Conservation (phyloP, 2,329 filamentous ascomycete species). For the Colletotrichum sidae region DNA sequence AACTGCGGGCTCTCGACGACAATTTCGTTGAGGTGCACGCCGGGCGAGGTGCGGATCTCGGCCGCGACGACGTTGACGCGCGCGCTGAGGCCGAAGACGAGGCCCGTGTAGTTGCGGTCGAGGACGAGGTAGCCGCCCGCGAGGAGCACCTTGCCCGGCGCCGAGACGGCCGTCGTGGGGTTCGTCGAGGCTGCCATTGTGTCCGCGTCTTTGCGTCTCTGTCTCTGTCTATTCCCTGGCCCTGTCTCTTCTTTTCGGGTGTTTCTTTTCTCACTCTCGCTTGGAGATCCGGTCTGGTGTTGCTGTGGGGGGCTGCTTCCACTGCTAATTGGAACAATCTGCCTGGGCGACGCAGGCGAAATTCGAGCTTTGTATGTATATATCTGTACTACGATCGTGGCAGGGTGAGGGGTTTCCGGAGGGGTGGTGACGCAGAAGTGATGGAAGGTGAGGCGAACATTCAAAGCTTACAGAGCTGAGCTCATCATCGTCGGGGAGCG, state of each 20-base stretch:
- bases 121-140: slow-evolving; percentile 96
- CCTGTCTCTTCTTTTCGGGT: background rate
- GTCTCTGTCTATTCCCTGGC: background rate
- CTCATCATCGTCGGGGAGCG: slow-evolving; percentile 9
- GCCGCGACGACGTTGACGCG: slow-evolving; percentile 74
- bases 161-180: slow-evolving; percentile 75
- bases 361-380: background rate
- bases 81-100: slow-evolving; percentile 76
- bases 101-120: slow-evolving; percentile 84
- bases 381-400: background rate
- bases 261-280: background rate
- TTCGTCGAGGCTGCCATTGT: slow-evolving; percentile 38
- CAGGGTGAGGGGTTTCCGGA: background rate
- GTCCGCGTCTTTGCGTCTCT: background rate
- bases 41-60: slow-evolving; percentile 65
- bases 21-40: slow-evolving; percentile 77
- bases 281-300: background rate
- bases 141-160: slow-evolving; percentile 94
- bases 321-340: no score
- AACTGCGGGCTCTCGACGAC: slow-evolving; percentile 95
- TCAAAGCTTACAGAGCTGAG: slow-evolving; percentile 26
- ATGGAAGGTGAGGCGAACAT: slow-evolving; percentile 19
- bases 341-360: no score
- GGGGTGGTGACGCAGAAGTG: slow-evolving; percentile 33
- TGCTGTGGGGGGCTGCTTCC: background rate